Evolutionary conservation across 805 yeast species (phyloP), one percentile per base, ranked within the genome.

Genomic region (Dipodascus albidus): DNA sequence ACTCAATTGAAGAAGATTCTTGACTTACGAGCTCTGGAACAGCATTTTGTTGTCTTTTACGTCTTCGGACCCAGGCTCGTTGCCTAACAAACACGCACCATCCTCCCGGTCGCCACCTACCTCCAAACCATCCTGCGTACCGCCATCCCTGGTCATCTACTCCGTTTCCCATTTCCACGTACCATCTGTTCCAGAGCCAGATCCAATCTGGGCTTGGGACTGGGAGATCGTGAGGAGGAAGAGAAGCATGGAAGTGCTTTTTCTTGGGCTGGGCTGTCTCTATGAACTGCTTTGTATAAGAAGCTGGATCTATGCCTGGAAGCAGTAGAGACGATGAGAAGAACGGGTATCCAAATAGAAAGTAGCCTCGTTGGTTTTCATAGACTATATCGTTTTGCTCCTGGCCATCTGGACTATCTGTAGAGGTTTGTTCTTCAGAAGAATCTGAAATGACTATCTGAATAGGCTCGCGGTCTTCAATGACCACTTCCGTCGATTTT

Each of bases 131-230:
- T 67, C 77, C 70, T 54, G 85, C 74, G 62, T 86, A 87, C 31
- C 75, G 64, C 95, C 95, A 86, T n/a, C 95, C 95, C 61, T 83
- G 85, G 60, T 85, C 90, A 64, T 86, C 95, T 20, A 80, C 84
- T 61, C 85, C 88, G 44, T 69, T 67, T 2, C 69, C 63, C 91
- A 87, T 83, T 55, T 82, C 73, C 1, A 84, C 82, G 60, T 80
- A 82, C 95, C 95, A 86, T 53, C 74, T 70, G 14, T 72, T 72
- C 88, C 89, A 83, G 8, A 63, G 63, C 89, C 89, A 83, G 53
- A 65, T 62, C 89, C 88, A 83, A 47, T 72, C 66, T 21, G 77
- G 69, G n/a, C 44, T 38, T n/a, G 44, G 44, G 57, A 79, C 83
- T 1, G 86, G 86, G 14, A 80, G 63, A 15, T 72, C 68, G 52